phyloP scores from a whole-genome alignment of 805 yeast genomes.

The Ogataea degrootiae region DNA sequence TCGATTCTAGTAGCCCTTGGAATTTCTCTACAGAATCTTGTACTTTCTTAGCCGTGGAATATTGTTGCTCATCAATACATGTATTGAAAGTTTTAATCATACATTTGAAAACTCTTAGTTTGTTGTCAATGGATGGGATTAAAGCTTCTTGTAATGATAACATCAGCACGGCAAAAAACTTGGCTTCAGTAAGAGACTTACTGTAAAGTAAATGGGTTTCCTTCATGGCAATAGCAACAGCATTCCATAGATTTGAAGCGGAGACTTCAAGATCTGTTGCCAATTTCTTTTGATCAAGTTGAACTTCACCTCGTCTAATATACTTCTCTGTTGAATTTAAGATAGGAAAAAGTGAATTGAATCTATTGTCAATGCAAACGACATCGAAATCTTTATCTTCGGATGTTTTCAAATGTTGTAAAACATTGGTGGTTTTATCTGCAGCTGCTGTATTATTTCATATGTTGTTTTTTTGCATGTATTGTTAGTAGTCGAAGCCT shows the following conservation, averaged over 20 bases:
- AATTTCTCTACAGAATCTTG: constrained; percentile 29
- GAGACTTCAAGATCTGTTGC: constrained; percentile 6
- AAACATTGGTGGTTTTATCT: constrained; percentile 6
- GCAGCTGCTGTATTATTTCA: constrained; percentile 9
- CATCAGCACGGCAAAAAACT: constrained; percentile 29
- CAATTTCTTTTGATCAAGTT: not conserved
- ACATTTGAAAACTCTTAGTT: constrained; percentile 30
- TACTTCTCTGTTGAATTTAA: constrained; percentile 11
- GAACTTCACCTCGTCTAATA: constrained; percentile 3
- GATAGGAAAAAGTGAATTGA: constrained; percentile 11
- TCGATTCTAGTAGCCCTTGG: constrained; percentile 18
- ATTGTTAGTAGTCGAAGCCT: not conserved
- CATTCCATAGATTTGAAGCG: constrained; percentile 36
- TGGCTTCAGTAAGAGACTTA: constrained; percentile 16
- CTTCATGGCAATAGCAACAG: constrained; percentile 25
- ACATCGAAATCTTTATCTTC: constrained; percentile 15
- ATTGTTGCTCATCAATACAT: constrained; percentile 23
- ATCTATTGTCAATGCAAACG: constrained; percentile 10
- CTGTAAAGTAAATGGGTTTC: constrained; percentile 2
- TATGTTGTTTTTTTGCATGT: constrained; percentile 8
- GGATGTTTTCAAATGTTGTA: constrained; percentile 3
- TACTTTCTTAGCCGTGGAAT: constrained; percentile 13
- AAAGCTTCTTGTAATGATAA: constrained; percentile 30
- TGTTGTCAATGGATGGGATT: constrained; percentile 17
- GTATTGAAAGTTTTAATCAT: constrained; percentile 26